Evolutionary conservation across 352 stramenopile genomes (phyloP).

Genomic region (Globisporangium irregulare): DNA sequence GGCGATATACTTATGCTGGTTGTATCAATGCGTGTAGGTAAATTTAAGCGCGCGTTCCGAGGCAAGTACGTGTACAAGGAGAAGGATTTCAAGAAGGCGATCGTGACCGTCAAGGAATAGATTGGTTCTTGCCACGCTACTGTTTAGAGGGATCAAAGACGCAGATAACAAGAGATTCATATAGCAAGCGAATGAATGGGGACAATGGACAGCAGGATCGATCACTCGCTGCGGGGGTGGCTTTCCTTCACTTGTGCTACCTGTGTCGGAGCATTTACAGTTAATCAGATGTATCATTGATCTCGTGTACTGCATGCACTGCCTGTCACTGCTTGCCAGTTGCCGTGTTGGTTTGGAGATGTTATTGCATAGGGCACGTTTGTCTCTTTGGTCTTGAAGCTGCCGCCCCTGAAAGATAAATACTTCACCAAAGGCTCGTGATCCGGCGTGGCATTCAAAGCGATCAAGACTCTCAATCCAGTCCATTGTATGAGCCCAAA

Average conservation of each 20-base stretch:
- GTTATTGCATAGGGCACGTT: too few relatives aligned
- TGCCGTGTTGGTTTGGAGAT: not conserved
- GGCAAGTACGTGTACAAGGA: slow-evolving; percentile 89
- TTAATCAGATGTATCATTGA: slow-evolving; percentile 9
- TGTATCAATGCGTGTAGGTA: slow-evolving; percentile 40
- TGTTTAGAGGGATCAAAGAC: slow-evolving; percentile 12
- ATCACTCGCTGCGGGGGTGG: not conserved
- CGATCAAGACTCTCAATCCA: too few relatives aligned
- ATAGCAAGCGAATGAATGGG: not conserved
- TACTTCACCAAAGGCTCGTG: too few relatives aligned
- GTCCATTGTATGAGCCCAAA: not conserved
- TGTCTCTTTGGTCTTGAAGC: too few relatives aligned
- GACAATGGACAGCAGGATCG: not conserved
- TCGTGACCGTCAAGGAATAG: slow-evolving; percentile 87
- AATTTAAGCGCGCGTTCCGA: slow-evolving; percentile 87
- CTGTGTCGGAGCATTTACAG: not conserved
- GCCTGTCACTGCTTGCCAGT: not conserved
- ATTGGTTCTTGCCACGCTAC: not conserved
- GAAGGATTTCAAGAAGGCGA: slow-evolving; percentile 92
- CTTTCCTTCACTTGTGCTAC: not conserved
- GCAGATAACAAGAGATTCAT: slow-evolving; percentile 1
- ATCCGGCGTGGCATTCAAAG: too few relatives aligned
- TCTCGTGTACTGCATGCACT: not conserved
- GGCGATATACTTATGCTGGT: not conserved
- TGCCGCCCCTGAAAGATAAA: too few relatives aligned